Evolutionary conservation across 2,329 filamentous ascomycete species (phyloP).

Genomic region (Simplicillium sp.): DNA sequence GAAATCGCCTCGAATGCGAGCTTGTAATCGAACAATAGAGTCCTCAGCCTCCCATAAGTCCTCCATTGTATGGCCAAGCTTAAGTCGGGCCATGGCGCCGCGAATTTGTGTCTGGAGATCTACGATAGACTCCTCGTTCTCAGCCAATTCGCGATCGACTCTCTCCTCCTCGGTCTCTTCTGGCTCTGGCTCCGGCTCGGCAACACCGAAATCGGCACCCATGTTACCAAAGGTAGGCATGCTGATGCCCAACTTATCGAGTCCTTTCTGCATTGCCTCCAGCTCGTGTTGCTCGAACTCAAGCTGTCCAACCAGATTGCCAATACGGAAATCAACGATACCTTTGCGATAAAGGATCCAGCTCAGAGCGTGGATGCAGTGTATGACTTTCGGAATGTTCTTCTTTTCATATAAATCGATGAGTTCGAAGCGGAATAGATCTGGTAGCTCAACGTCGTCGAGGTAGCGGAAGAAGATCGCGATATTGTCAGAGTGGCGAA

Average conservation of each 20-base stretch:
- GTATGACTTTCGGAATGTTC: constrained; percentile 98
- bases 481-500: constrained; percentile 95
- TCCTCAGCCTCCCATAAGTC: constrained; percentile 79
- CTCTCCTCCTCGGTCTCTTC: constrained; percentile 87
- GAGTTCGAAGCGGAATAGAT: constrained; percentile 92
- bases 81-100: constrained; percentile 69
- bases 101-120: constrained; percentile 84
- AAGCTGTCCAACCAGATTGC: constrained; percentile 90
- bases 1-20: constrained; percentile 80
- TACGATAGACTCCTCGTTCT: constrained; percentile 60
- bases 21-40: constrained; percentile 70
- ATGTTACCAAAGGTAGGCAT: constrained; percentile 99
- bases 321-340: constrained; percentile 90
- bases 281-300: constrained; percentile 97
- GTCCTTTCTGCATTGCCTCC: constrained; percentile 91
- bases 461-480: constrained; percentile 92
- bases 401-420: constrained; percentile 99
- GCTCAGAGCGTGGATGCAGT: constrained; percentile 94
- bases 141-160: constrained; percentile 69
- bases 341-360: constrained; percentile 96
- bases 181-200: constrained; percentile 63
- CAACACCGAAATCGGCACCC: constrained; percentile 84
- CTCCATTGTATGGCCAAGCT: constrained; percentile 77
- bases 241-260: constrained; percentile 87
- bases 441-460: constrained; percentile 83